Base-by-base conservation (phyloP, 768 basidiomycete species). In the Podaxis pistillaris region DNA sequence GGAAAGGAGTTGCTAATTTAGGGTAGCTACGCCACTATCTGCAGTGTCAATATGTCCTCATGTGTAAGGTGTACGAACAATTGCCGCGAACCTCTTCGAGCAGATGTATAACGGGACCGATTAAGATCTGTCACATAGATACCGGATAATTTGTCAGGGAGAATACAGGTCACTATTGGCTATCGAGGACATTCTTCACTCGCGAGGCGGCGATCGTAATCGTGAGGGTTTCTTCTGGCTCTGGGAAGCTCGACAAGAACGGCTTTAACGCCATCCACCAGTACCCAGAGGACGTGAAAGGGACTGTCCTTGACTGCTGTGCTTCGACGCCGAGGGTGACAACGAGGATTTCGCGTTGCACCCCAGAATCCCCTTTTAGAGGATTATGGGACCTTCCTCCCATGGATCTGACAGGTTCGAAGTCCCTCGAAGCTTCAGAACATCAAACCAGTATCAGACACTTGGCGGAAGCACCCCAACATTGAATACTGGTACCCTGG, bases 341-440 rank as follows among this genome's bases (percentile, higher is more conserved):
- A 62, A 62, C 54, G 61, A 56, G 61, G 61, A 36, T 50, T 56
- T 50, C 61, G 61, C 55, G n/a, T 56, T 56, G 61, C 61, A 49
- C 15, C n/a, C 50, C 54, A 50, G 44, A 50, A 41, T n/a, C 54
- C 54, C 9, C 26, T 53, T 60, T 53, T 33, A 59, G 12, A 26
- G 22, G 19, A 37, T 9, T 55, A n/a, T n/a, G 19, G 36, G 46
- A 13, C 17, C 46, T 44, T 38, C 46, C 19, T 50, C 40, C 37
- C 15, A 52, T 50, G 22, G 40, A 26, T 17, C 1, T 56, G 22
- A 53, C 40, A 36, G 24, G 13, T 7, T n/a, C 26, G 60, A 37
- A 54, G 33, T n/a, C 47, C 46, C 51, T 62, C 17, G 61, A 62
- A 56, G 46, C 61, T 51, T 62, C 30, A 50, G 54, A 53, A 37